Evolutionary conservation across 176 grass and related monocot genomes (phyloP).

Genomic region (Carex cristatella): DNA sequence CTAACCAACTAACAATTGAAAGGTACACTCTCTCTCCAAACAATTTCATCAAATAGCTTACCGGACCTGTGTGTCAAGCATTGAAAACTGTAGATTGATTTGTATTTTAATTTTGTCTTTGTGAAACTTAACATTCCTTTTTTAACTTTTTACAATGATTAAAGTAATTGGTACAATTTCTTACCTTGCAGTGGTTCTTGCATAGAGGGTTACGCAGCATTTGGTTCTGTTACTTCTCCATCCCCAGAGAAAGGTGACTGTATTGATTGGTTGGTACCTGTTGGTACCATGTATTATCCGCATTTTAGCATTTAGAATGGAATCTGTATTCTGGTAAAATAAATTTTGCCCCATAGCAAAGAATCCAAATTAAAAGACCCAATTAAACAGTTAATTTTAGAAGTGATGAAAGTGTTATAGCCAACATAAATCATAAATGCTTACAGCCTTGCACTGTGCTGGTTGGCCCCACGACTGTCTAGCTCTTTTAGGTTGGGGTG

Average conservation of each 20-base stretch:
- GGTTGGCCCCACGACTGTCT: neutral
- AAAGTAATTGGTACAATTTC: neutral
- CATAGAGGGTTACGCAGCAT: slow-evolving; percentile 10
- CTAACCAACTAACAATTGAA: slow-evolving; percentile 19
- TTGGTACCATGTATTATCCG: neutral
- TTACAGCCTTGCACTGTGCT: neutral
- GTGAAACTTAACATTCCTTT: neutral
- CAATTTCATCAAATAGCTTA: neutral
- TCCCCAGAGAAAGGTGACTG: slow-evolving; percentile 6
- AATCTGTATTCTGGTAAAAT: neutral
- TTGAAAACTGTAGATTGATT: neutral
- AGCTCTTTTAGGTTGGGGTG: neutral
- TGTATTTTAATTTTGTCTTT: neutral
- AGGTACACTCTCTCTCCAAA: slow-evolving; percentile 13
- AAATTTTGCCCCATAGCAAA: neutral
- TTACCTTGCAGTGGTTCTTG: slow-evolving; percentile 13
- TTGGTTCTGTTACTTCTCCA: slow-evolving; percentile 13
- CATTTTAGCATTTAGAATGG: neutral
- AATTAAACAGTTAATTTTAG: neutral
- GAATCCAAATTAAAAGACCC: neutral
- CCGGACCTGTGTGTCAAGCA: neutral
- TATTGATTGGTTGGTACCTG: neutral
- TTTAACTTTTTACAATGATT: neutral
- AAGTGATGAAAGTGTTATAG: neutral
- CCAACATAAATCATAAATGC: neutral